A percentile compares a stretch with the other conserved stretches of the same genome.
phyloP scores from a whole-genome alignment of 345 rosid genomes.

The Arabis hirsuta region DNA sequence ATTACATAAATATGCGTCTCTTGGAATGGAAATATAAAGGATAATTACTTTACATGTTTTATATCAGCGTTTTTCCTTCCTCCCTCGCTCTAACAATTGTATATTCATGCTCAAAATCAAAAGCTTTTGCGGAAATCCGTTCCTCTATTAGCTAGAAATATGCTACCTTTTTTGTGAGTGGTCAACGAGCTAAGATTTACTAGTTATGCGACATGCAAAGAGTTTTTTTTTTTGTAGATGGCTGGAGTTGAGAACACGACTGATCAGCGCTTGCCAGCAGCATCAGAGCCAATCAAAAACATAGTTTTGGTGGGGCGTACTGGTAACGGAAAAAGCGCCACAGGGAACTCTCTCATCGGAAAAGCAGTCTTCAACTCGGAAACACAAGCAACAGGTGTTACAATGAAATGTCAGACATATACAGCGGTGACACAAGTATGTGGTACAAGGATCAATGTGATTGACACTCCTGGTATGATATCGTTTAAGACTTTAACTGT shows the following conservation, averaged over 20 bases:
- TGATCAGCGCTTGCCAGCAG: neutral
- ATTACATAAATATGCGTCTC: too few species aligned
- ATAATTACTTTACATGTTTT: too few species aligned
- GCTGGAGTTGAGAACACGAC: neutral
- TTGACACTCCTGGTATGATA: neutral
- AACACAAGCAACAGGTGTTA: conserved; percentile 67
- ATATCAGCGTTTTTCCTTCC: too few species aligned
- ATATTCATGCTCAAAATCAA: too few species aligned
- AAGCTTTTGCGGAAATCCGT: too few species aligned
- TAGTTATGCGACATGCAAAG: too few species aligned
- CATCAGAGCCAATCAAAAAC: neutral
- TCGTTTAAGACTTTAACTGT: neutral
- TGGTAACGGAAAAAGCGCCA: neutral
- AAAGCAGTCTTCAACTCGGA: conserved; percentile 59
- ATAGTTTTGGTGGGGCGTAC: neutral
- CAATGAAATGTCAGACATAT: conserved; percentile 64
- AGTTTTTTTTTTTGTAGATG: neutral
- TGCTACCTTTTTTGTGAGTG: too few species aligned
- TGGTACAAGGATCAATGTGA: neutral
- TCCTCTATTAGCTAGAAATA: too few species aligned
- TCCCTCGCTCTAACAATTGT: too few species aligned
- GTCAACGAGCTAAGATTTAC: too few species aligned
- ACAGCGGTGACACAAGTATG: conserved; percentile 21
- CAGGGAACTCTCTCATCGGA: neutral
- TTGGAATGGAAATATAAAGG: too few species aligned